These are phyloP conservation scores for Nicotiana tabacum DNA, from an alignment of 257 asterid genomes.

Conservation along the genomic window DNA sequence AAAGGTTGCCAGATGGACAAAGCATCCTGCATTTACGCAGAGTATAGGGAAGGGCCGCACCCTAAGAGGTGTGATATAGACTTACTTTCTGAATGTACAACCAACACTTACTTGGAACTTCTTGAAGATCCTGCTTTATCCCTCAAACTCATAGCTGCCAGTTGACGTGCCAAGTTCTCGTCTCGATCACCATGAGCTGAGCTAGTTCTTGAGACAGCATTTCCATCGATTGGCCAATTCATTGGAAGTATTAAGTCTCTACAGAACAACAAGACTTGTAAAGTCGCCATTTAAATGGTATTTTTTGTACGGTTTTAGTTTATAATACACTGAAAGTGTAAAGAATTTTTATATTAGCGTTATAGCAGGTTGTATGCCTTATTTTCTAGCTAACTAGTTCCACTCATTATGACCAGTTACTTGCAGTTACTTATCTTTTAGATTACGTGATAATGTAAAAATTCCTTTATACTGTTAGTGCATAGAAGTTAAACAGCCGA, in stretches of 20 bases:
- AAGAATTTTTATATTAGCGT: too few species aligned
- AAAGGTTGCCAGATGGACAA: rapidly evolving
- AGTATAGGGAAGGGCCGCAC: too few species aligned
- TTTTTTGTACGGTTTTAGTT: too few species aligned
- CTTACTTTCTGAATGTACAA: background rate
- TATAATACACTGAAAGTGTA: too few species aligned
- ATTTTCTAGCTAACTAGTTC: too few species aligned
- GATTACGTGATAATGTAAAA: too few species aligned
- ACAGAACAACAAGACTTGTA: background rate
- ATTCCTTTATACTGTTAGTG: too few species aligned
- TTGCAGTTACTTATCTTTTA: too few species aligned
- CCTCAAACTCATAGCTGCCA: background rate
- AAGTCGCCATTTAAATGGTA: background rate
- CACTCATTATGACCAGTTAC: too few species aligned
- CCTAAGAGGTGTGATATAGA: too few species aligned
- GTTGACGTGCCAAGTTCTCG: background rate
- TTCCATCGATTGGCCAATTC: conserved; percentile 16
- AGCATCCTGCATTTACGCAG: too few species aligned
- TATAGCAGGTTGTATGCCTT: too few species aligned
- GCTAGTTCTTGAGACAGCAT: background rate
- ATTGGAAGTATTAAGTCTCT: conserved; percentile 22
- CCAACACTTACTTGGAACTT: background rate
- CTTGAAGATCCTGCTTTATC: background rate
- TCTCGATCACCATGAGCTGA: background rate
- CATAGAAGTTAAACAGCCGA: background rate